Evolutionary conservation across 805 yeast genomes (phyloP), one percentile per base, ranked within the genome.

Genomic region (Kodamaea kakaduensis): DNA sequence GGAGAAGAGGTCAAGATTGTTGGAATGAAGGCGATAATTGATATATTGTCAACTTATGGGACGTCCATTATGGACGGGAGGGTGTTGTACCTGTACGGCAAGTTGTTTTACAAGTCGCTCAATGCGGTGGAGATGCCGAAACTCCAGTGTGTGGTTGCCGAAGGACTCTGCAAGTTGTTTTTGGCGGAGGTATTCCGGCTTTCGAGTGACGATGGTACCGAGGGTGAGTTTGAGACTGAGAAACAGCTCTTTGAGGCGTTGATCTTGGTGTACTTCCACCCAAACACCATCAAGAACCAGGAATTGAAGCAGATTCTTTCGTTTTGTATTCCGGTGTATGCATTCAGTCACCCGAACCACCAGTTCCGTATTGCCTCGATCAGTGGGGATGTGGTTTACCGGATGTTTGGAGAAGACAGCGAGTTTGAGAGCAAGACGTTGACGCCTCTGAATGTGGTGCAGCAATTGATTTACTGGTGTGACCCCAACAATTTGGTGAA

Each of bases 321-420:
- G 7, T 89, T 85, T 50, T 88, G 95, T 54, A 68, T 89, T 12
- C 96, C 97, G 0, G 95, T 84, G 0, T 87, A 84, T 54, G 79
- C 93, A 24, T 83, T 78, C 51, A 83, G 95, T 21, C 88, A 81
- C 48, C 64, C 68, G 0, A 61, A 62, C 12, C 95, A 88, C 53
- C 96, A 86, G 54, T 71, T 69, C 32, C 67, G 79, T 41, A 59
- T 88, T 50, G 71, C 79, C 5, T 59, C 75, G 20, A 71, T 84
- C 17, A 78, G 82, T 19, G 76, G 80, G 3, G 90, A 83, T 57
- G 76, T 84, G 3, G 58, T 84, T 25, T 61, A 66, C 36, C 65
- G 93, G 47, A 56, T 84, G 41, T 75, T 76, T 44, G 63, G 57
- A 25, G 48, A 46, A 5, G 55, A 50, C n/a, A 46, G 56, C 27